Conservation (phyloP, 2,329 filamentous ascomycete genomes). For the Alternaria alternata region DNA sequence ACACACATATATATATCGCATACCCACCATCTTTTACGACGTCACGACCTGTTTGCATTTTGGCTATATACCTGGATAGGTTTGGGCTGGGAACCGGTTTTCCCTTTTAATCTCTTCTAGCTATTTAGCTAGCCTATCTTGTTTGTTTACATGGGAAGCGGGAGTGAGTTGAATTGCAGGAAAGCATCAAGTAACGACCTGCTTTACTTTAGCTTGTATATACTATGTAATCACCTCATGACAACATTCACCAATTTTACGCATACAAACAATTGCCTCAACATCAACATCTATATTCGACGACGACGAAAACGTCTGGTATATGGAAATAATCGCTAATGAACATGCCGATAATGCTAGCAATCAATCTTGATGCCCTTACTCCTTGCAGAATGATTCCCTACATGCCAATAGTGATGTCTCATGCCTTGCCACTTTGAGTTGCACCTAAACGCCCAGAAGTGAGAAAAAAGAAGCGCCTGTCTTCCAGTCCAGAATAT, state of each 20-base stretch:
- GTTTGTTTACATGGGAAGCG: background rate
- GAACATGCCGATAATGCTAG: background rate
- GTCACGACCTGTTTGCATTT: conserved; percentile 7
- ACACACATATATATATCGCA: background rate
- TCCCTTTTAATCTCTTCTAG: background rate
- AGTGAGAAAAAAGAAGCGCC: background rate
- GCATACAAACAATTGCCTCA: background rate
- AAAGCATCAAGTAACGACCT: background rate
- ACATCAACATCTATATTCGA: background rate
- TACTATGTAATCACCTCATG: background rate
- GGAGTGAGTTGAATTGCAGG: background rate
- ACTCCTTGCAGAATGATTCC: background rate
- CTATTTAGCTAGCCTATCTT: background rate
- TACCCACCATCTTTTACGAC: conserved; percentile 3
- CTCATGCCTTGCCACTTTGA: background rate
- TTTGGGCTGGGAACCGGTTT: background rate
- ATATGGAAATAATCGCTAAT: background rate
- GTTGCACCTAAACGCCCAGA: background rate
- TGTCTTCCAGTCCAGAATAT: background rate
- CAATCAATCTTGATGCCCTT: background rate
- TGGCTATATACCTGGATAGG: conserved; percentile 7
- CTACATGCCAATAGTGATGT: conserved; percentile 4
- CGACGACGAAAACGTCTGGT: background rate
- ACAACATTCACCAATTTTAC: background rate
- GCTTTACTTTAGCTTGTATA: background rate